A percentile compares a stretch with the other conserved stretches of the same genome.
Conservation (phyloP, 257 asterid species). For the Coffea canephora region DNA sequence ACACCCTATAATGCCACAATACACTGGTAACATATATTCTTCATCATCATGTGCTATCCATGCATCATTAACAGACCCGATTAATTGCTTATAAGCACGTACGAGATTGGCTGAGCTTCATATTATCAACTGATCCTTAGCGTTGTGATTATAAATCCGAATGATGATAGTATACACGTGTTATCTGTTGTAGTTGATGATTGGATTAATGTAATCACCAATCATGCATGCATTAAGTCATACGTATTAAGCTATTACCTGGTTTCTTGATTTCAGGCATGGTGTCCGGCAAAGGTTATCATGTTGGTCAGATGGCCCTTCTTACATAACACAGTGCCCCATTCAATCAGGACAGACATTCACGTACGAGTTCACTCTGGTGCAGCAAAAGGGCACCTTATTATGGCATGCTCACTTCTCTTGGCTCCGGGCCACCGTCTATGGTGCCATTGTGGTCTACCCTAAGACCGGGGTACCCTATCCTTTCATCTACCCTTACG, state of each 20-base stretch:
- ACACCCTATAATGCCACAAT: conserved; percentile 58
- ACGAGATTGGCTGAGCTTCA: neutral
- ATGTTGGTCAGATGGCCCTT: conserved; percentile 74
- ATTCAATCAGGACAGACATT: conserved; percentile 54
- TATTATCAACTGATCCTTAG: neutral
- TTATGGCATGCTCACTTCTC: conserved; percentile 75
- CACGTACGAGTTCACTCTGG: conserved; percentile 54
- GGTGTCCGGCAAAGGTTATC: conserved; percentile 58
- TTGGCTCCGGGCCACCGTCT: conserved; percentile 60
- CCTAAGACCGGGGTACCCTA: conserved; percentile 55
- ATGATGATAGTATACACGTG: neutral
- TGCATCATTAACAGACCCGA: neutral
- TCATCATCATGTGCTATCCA: neutral
- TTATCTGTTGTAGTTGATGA: neutral
- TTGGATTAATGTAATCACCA: neutral
- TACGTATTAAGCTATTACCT: neutral
- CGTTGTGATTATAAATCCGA: neutral
- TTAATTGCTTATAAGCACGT: neutral
- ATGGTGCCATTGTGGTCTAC: conserved; percentile 60
- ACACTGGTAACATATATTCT: conserved; percentile 38
- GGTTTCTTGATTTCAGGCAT: conserved; percentile 40
- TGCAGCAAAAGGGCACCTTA: conserved; percentile 61
- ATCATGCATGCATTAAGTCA: too few species aligned
- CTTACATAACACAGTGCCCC: conserved; percentile 65
- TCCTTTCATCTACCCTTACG: conserved; percentile 52